A percentile compares a stretch with the other conserved stretches of the same genome.
These are phyloP conservation scores for Fusarium sublunatum DNA, from an alignment of 2,329 filamentous ascomycete species.

Conservation along the genomic window DNA sequence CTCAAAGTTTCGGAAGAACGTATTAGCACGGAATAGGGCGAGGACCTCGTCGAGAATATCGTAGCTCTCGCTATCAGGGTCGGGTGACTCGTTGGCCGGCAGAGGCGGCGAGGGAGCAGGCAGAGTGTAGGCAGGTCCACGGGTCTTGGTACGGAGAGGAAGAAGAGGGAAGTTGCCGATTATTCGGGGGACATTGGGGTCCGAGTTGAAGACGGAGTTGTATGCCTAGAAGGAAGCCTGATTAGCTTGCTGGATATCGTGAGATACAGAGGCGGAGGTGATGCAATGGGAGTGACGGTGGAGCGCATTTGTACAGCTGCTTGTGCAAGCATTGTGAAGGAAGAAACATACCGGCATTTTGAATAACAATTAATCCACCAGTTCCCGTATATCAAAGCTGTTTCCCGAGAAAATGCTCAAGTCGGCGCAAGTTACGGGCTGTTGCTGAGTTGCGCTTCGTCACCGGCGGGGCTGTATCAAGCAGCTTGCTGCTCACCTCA, in stretches of 20 bases:
- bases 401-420: slow-evolving; percentile 16
- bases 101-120: slow-evolving; percentile 68
- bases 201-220: slow-evolving; percentile 95
- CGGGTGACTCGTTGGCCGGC: slow-evolving; percentile 71
- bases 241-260: slow-evolving; percentile 41
- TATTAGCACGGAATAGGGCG: slow-evolving; percentile 94
- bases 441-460: slow-evolving; percentile 45
- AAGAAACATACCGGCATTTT: slow-evolving; percentile 60
- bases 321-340: slow-evolving; percentile 3
- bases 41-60: slow-evolving; percentile 96
- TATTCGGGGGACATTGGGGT: slow-evolving; percentile 70
- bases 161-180: slow-evolving; percentile 95
- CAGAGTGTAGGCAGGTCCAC: slow-evolving; percentile 93
- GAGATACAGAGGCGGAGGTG: slow-evolving; percentile 31
- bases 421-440: slow-evolving; percentile 38
- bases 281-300: slow-evolving; percentile 16
- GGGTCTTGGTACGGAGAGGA: slow-evolving; percentile 92
- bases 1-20: slow-evolving; percentile 99
- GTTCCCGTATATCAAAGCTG: slow-evolving; percentile 41
- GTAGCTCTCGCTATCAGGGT: slow-evolving; percentile 92
- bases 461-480: slow-evolving; percentile 48
- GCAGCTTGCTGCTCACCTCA: slow-evolving; percentile 38
- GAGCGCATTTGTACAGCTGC: background rate
- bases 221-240: slow-evolving; percentile 74
- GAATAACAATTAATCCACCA: slow-evolving; percentile 44